These are phyloP conservation scores for Aspergillus candidus DNA, from an alignment of 2,329 filamentous ascomycete genomes.

Conservation along the genomic window DNA sequence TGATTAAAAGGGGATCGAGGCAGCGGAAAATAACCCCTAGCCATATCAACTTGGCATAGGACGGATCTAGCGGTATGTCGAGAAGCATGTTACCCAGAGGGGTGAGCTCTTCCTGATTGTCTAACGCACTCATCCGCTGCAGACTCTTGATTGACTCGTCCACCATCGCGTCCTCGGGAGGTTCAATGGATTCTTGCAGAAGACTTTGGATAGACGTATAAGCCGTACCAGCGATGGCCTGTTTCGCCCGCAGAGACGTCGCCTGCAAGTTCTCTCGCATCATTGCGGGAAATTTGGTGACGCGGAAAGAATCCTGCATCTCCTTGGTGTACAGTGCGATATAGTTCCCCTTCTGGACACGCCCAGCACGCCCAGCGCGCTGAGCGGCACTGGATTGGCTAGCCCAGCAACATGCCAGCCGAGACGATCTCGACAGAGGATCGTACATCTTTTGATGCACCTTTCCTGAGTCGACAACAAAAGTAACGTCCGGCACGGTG, in stretches of 20 bases:
- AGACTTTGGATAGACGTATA: constrained; percentile 36
- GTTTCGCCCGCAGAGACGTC: constrained; percentile 41
- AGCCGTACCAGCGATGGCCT: constrained; percentile 23
- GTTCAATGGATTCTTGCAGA: constrained; percentile 41
- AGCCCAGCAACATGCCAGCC: constrained; percentile 41
- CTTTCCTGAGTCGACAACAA: constrained; percentile 47
- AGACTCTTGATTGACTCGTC: constrained; percentile 36
- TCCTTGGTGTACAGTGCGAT: constrained; percentile 43
- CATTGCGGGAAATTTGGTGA: constrained; percentile 36
- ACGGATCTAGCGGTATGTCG: constrained; percentile 39
- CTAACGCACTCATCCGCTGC: constrained; percentile 38
- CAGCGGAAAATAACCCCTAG: constrained; percentile 49
- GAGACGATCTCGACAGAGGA: constrained; percentile 32
- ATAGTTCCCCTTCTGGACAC: constrained; percentile 46
- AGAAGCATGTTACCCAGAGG: constrained; percentile 42
- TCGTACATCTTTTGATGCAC: constrained; percentile 37
- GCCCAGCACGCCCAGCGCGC: constrained; percentile 46
- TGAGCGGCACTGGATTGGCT: constrained; percentile 45
- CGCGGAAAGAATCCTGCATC: constrained; percentile 28
- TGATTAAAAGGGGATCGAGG: constrained; percentile 45
- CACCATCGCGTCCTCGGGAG: constrained; percentile 36
- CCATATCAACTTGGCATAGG: constrained; percentile 45
- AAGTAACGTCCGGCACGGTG: constrained; percentile 48
- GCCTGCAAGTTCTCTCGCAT: constrained; percentile 41
- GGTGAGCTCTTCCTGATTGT: constrained; percentile 40